Conservation (phyloP, 139 green algal genomes). For the Chlamydomonas sp. region DNA sequence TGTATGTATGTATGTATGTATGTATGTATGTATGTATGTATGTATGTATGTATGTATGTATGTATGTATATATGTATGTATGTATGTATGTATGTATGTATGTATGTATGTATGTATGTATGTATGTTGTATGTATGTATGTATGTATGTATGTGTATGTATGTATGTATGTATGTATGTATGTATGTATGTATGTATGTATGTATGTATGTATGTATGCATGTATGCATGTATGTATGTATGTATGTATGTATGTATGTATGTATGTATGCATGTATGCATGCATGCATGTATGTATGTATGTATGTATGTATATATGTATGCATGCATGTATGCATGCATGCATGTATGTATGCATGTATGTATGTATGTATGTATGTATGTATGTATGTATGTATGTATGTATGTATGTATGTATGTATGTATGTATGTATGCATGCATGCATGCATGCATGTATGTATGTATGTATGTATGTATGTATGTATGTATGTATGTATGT, state of each 20-base stretch:
- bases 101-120: conserved; percentile 4
- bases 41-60: conserved; percentile 7
- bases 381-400: conserved; percentile 10
- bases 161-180: conserved; percentile 3
- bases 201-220: conserved; percentile 7
- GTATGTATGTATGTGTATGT: too few relatives aligned
- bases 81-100: conserved; percentile 14
- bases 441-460: conserved; percentile 3
- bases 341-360: conserved; percentile 6
- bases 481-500: conserved; percentile 8
- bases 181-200: conserved; percentile 8
- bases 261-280: conserved; percentile 5
- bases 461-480: conserved; percentile 8
- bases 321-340: conserved; percentile 1
- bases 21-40: not conserved
- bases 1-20: conserved; percentile 7
- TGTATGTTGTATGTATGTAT: too few relatives aligned
- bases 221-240: not conserved
- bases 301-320: conserved; percentile 5
- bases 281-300: conserved; percentile 6
- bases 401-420: conserved; percentile 14
- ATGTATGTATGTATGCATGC: not conserved
- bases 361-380: conserved; percentile 8
- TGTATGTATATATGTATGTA: conserved; percentile 12
- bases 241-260: conserved; percentile 19